phyloP scores from a whole-genome alignment of 306 rosid species.

The Vigna trinervia region DNA sequence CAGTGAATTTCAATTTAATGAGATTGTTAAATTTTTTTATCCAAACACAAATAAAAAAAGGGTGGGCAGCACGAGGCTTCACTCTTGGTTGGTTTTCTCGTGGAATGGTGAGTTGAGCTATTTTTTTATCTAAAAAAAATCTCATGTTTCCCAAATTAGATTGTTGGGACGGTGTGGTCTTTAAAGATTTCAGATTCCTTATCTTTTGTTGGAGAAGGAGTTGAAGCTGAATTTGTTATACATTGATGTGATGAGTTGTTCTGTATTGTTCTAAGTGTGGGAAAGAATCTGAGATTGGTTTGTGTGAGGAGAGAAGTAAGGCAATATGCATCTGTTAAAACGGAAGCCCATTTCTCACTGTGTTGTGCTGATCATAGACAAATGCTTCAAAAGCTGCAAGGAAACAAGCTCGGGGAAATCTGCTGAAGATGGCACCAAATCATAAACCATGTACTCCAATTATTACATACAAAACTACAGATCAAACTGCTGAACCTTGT shows the following conservation, averaged over 20 bases:
- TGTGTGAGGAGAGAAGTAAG: conserved; percentile 37
- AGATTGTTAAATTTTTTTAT: too few relatives aligned
- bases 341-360: conserved; percentile 99
- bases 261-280: conserved; percentile 10
- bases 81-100: too few relatives aligned
- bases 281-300: conserved; percentile 4
- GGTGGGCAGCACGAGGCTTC: too few relatives aligned
- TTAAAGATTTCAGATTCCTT: conserved; percentile 38
- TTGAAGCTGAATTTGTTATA: conserved; percentile 21
- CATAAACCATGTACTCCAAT: too few relatives aligned
- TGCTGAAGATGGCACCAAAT: too few relatives aligned
- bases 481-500: too few relatives aligned
- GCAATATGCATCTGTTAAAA: conserved; percentile 86
- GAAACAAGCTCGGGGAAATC: too few relatives aligned
- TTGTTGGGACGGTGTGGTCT: conserved; percentile 35
- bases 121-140: too few relatives aligned
- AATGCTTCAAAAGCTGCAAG: not conserved
- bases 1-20: too few relatives aligned
- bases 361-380: conserved; percentile 86
- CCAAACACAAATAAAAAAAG: too few relatives aligned
- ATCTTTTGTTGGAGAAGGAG: conserved; percentile 28
- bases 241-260: conserved; percentile 44
- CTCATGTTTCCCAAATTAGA: conserved; percentile 31
- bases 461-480: too few relatives aligned
- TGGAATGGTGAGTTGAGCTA: too few relatives aligned